Base-by-base conservation (phyloP, 139 green algal genomes). In the Volvox reticuliferus region DNA sequence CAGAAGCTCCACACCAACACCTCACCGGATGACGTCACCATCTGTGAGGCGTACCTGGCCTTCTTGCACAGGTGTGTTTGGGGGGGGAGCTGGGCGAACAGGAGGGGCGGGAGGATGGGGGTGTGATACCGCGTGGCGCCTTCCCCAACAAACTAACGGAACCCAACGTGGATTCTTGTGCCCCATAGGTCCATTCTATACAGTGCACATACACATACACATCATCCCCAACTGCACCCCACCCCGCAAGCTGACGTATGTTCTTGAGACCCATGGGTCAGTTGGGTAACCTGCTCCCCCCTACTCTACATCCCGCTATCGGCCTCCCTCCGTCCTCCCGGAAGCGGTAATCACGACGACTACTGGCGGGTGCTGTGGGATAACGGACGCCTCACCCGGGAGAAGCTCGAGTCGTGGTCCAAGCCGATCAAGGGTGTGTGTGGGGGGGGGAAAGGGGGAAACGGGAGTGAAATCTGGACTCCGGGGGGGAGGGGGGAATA, bases 1-100 rank as follows among this genome's bases (percentile, higher is more conserved):
- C 97, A 99, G 93, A 99, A 99, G 94, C 95, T 99, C 79, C 96
- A 98, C 94, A 94, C 93, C 80, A 96, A 95, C 93, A 97, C 96
- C 26, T 96, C 91, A 5, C 92, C 92, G 18, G 95, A 97, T 62
- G 97, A 99, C 88, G 95, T 99, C 83, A 92, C 94, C 63, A 98
- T 99, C 88, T 97, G 96, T 83, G 95, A 98, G 88, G 96, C 96
- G 2, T 98, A 99, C 96, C 91, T 98, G 28, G 92, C 94, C 26
- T 98, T 97, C 89, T 36, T 91, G 87, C 79, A 84, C 62, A 86
- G 33, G 87, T 86, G 55, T 3, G 86, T 63, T 28, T 62, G 77
- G 35, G 62, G 62, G 62, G 62, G 62, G 62, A 69, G 62, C 62
- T 24, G 62, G 62, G n/a, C 5, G n/a, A 5, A 13, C 21, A 65